Evolutionary conservation across 805 yeast species (phyloP), one percentile per base, ranked within the genome.

Genomic region (Tetrapisispora arboricola): DNA sequence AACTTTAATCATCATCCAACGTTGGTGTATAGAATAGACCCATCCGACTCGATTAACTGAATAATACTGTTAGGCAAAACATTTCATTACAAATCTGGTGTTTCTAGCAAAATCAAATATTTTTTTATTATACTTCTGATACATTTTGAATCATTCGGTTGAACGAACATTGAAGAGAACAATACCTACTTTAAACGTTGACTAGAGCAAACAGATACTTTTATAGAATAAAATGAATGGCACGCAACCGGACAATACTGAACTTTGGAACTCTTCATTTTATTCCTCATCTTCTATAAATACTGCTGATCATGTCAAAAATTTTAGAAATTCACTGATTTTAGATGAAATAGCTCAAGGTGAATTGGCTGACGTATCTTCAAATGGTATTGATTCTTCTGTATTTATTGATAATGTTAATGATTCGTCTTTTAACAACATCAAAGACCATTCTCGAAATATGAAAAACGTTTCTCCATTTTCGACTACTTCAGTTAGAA

Each of bases 271-370:
- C 28, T 49, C 57, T 9, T 47, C 57, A 3, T 59, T 59, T 36
- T 59, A 55, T 39, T 53, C 61, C 4, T 58, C 63, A 1, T 47
- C 40, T 6, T 52, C 61, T 2, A 49, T 50, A 5, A 53, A 55
- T 32, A 53, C 54, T 0, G 32, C 54, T 13, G 63, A 58, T 20
- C 66, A 61, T 46, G 61, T 59, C 5, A 49, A 53, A 21, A 57
- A 53, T 28, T 56, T 61, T 30, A 50, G 65, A 45, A 56, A 60
- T 40, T 61, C 66, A 2, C 37, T 61, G 27, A 40, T 61, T 11
- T 33, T 58, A 20, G 50, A 50, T 29, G 63, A 59, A 21, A 28
- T 50, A n/a, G 46, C 54, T 6, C 50, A 46, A 16, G 47, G 47
- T 36, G 36, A 36, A n/a, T 4, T 17, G 17, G 33, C n/a, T 8